Evolutionary conservation across 2,329 filamentous ascomycete genomes (phyloP), one percentile per base, ranked within the genome.

Genomic region (Beauveria bassiana): DNA sequence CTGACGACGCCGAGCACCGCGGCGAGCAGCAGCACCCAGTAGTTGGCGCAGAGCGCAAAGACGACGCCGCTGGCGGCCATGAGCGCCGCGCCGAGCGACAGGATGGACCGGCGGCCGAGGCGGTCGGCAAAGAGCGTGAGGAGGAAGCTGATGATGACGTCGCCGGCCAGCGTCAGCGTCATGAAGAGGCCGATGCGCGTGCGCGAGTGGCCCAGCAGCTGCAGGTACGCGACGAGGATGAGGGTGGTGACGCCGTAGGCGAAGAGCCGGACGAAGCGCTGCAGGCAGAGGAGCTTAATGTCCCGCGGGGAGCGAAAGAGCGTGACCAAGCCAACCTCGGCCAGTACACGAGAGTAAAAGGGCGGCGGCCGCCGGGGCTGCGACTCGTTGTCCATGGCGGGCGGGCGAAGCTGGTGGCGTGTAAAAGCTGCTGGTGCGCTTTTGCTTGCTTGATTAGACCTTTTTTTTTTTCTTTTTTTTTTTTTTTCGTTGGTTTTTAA

Each of bases 1-100:
- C 82, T 86, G 40, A 88, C 84, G 54, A 88, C 84, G 5, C 85
- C 85, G 8, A 87, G 64, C 18, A 88, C 75, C 24, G 82, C 81
- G 2, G 84, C 84, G 10, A 72, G 63, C 8, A 88, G 75, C 58
- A 88, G 70, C 1, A 84, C 64, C 83, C 83, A 87, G 68, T 82
- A 88, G 62, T 79, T 81, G 7, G 75, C 73, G 63, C 68, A 78
- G 0, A 76, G 52, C 0, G 81, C 81, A 68, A 88, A 88, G 1
- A 80, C 75, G 3, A 80, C 63, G 2, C 85, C 86, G 63, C 83
- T 85, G 3, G 71, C 73, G 4, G 73, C 69, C 84, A 88, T 86
- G 64, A 86, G 69, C 1, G 73, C 62, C 1, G 84, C 82, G 1
- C 85, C 85, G 3, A 79, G 65, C 0, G 78, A 74, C 4, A 88